Evolutionary conservation across 257 asterid genomes (phyloP).

Genomic region (Solanum virginianum): DNA sequence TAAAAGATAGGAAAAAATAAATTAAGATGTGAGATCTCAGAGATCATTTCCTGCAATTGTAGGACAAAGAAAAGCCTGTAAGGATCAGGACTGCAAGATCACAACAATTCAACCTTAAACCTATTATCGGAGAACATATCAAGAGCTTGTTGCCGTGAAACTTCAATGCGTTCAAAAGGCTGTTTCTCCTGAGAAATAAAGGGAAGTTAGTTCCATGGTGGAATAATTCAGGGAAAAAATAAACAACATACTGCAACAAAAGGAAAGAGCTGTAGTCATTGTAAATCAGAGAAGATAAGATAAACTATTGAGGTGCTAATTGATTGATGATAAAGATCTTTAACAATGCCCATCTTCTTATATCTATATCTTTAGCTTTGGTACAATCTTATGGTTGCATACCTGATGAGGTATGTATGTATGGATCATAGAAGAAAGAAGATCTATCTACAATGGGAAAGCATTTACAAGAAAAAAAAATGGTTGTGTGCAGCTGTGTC

Average conservation of each 20-base stretch:
- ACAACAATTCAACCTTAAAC: constrained; percentile 50
- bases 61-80: not conserved
- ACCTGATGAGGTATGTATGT: not conserved
- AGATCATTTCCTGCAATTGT: not conserved
- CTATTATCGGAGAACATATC: constrained; percentile 83
- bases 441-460: not conserved
- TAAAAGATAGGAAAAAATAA: constrained; percentile 4
- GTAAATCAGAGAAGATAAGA: not conserved
- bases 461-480: not conserved
- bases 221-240: not conserved
- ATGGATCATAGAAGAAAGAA: not conserved
- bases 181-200: constrained; percentile 59
- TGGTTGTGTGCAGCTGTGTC: not conserved
- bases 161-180: constrained; percentile 94
- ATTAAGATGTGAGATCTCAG: not conserved
- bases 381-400: not conserved
- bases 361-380: not conserved
- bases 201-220: not conserved
- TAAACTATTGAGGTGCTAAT: not conserved
- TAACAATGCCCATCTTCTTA: not conserved
- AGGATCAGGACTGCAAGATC: not conserved
- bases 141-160: constrained; percentile 78
- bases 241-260: not conserved
- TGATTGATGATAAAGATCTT: not conserved
- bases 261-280: not conserved